These are phyloP conservation scores for Bremia lactucae DNA, from an alignment of 352 stramenopile species.

Conservation along the genomic window DNA sequence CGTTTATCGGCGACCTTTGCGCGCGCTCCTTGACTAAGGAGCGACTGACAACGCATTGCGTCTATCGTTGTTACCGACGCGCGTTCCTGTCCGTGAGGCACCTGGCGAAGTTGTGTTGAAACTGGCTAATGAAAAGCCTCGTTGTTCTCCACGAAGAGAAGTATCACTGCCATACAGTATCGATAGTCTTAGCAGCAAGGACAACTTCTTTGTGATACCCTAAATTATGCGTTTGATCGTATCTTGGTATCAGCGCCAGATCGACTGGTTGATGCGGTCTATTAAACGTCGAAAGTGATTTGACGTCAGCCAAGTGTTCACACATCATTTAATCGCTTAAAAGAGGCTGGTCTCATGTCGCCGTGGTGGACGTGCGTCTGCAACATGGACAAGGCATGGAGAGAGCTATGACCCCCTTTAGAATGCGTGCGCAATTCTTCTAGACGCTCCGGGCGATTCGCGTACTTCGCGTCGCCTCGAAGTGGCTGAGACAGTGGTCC, in stretches of 20 bases:
- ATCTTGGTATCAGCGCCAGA: slow-evolving; percentile 14
- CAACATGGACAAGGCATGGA: background rate
- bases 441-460: no score
- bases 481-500: no score
- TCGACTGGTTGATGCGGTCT: background rate
- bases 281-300: slow-evolving; percentile 2
- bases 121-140: slow-evolving; percentile 8
- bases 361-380: slow-evolving; percentile 1
- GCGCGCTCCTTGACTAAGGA: slow-evolving; percentile 14
- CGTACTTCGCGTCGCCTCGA: no score
- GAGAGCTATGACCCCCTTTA: slow-evolving; percentile 3
- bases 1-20: background rate
- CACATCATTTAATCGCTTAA: background rate
- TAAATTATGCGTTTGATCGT: slow-evolving; percentile 17
- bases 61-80: no score
- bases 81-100: no score
- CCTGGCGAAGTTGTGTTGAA: no score
- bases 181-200: slow-evolving; percentile 5
- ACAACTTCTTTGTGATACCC: slow-evolving; percentile 12
- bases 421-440: background rate
- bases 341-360: background rate
- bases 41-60: slow-evolving; percentile 12
- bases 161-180: slow-evolving; percentile 4
- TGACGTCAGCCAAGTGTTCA: background rate
- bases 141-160: background rate